These are phyloP conservation scores for Lodderomyces jiufengensis DNA, from an alignment of 1,139 yeast genomes.

Conservation along the genomic window DNA sequence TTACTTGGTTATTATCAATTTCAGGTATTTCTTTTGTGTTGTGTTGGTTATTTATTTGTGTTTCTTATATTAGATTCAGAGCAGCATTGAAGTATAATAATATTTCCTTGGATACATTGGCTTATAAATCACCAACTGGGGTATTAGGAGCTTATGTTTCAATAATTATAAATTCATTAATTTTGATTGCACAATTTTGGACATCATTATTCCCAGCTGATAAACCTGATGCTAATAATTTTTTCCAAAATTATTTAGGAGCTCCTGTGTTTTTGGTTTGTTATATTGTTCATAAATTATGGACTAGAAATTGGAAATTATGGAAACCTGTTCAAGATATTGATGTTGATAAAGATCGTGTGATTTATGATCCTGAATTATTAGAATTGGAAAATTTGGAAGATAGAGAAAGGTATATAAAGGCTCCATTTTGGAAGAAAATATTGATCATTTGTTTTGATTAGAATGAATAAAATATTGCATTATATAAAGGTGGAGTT, in stretches of 20 bases:
- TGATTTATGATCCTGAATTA: slow-evolving; percentile 37
- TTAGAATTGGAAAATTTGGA: slow-evolving; percentile 37
- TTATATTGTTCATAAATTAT: slow-evolving; percentile 32
- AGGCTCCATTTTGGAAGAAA: slow-evolving; percentile 24
- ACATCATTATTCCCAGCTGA: slow-evolving; percentile 37
- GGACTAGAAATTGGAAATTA: slow-evolving; percentile 23
- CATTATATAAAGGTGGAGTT: no score
- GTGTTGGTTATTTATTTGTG: slow-evolving; percentile 30
- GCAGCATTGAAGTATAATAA: slow-evolving; percentile 27
- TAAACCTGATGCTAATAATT: slow-evolving; percentile 25
- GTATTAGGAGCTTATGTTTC: slow-evolving; percentile 20
- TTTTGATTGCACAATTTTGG: slow-evolving; percentile 36
- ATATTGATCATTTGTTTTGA: slow-evolving; percentile 23
- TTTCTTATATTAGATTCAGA: slow-evolving; percentile 32
- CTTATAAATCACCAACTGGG: slow-evolving; percentile 28
- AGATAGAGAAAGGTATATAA: slow-evolving; percentile 21
- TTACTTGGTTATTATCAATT: slow-evolving; percentile 24
- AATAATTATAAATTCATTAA: slow-evolving; percentile 18
- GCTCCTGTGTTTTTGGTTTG: slow-evolving; percentile 27
- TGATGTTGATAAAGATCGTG: slow-evolving; percentile 41
- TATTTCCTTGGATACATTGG: slow-evolving; percentile 28
- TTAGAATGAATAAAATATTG: slow-evolving; percentile 7
- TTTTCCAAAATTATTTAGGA: slow-evolving; percentile 35
- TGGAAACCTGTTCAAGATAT: slow-evolving; percentile 32
- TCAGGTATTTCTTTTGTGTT: slow-evolving; percentile 25